phyloP scores from a whole-genome alignment of 192 early-diverging fungal genomes.

The Pecoramyces ruminantium region DNA sequence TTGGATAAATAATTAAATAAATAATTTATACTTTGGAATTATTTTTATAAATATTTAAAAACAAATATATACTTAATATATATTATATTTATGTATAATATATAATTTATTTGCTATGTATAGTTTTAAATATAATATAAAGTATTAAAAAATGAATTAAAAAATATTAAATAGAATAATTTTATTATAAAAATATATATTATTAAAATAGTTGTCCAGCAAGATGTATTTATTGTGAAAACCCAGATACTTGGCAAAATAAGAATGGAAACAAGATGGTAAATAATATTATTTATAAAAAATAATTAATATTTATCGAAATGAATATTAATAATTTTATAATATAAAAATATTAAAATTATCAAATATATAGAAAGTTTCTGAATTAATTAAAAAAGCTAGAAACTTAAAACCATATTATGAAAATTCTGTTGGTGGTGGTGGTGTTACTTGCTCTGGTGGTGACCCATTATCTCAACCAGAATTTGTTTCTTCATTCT shows the following conservation, averaged over 20 bases:
- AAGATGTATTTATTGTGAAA: conserved; percentile 3
- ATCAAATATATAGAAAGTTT: neutral
- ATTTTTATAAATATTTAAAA: too few species aligned
- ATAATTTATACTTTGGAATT: too few species aligned
- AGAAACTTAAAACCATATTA: neutral
- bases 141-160: too few species aligned
- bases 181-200: neutral
- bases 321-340: too few species aligned
- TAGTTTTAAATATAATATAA: too few species aligned
- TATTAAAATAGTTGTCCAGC: neutral
- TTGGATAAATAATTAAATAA: too few species aligned
- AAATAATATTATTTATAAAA: neutral
- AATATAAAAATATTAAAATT: too few species aligned
- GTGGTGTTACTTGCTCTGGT: neutral
- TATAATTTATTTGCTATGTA: too few species aligned
- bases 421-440: neutral
- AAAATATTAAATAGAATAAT: too few species aligned
- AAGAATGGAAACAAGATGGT: neutral
- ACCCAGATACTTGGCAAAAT: conserved; percentile 1
- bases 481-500: neutral
- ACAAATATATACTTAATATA: too few species aligned
- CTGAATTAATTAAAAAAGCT: neutral
- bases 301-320: too few species aligned
- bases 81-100: too few species aligned
- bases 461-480: conserved; percentile 2